Evolutionary conservation across 805 yeast species (phyloP), one percentile per base, ranked within the genome.

Genomic region (Cyberlindnera japonica): DNA sequence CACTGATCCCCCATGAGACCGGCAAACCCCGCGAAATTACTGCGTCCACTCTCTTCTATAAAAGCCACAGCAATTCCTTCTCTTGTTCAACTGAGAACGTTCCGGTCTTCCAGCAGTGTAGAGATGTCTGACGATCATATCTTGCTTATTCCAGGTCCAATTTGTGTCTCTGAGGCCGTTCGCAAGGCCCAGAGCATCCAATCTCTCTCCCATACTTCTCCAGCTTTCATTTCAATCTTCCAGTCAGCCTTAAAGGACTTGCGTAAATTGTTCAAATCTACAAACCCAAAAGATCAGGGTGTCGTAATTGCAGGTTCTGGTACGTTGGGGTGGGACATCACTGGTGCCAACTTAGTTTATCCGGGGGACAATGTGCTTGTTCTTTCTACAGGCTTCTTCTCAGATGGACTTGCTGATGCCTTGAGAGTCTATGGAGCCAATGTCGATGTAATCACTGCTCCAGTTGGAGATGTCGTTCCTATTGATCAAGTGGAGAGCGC

Each of bases 261-360:
- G 53, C 77, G 97, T 54, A 72, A 69, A 50, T 64, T 91, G 50
- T 90, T 90, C 74, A 75, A 81, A 58, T 79, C 91, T 21, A 67
- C 77, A 20, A 78, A 74, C 53, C 62, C 76, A 12, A 59, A 64
- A n/a, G 76, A 93, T 26, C 96, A 87, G 67, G 87, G 90, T 7
- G 72, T 85, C 45, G 85, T 91, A 13, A 59, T 91, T 42, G 74
- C 93, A 3, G 98, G 97, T 31, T 83, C 95, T 2, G 98, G 98
- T 43, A 88, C 97, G 16, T 72, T 90, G 30, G 98, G 98, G 26
- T 90, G 96, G 96, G 98, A 90, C 57, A 68, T 90, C 47, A 81
- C 78, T 30, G 95, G 83, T 19, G 74, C 95, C 24, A 90, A 91
- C 65, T 70, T 89, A 50, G 56, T 87, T 39, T 63, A 64, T 47